phyloP scores from a whole-genome alignment of 345 rosid genomes.

The Syzygium oleosum region DNA sequence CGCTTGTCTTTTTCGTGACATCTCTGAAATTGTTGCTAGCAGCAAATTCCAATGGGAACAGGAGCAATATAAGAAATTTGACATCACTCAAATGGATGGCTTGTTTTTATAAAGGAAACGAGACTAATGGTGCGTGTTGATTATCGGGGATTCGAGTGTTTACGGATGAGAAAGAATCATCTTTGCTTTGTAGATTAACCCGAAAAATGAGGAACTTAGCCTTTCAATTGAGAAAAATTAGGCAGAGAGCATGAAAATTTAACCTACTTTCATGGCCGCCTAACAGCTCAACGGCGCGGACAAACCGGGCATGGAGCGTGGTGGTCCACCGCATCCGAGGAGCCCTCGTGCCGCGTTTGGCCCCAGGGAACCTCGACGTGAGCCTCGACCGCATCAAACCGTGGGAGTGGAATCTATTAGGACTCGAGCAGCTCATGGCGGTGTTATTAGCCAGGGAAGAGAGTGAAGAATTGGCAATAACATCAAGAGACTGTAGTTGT shows the following conservation, averaged over 20 bases:
- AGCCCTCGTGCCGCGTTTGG: slow-evolving; percentile 48
- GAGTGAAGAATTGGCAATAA: not conserved
- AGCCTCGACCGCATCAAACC: slow-evolving; percentile 43
- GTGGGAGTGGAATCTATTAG: slow-evolving; percentile 21
- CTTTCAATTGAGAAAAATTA: not conserved
- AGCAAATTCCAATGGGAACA: not conserved
- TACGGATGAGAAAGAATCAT: not conserved
- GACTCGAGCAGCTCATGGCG: slow-evolving; percentile 1
- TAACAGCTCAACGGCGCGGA: slow-evolving; percentile 92
- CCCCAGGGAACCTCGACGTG: slow-evolving; percentile 55
- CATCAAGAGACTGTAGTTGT: slow-evolving; percentile 3
- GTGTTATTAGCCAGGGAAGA: slow-evolving; percentile 3
- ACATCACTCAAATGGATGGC: not conserved
- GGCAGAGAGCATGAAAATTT: not conserved
- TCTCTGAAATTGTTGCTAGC: not conserved
- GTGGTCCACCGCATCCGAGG: slow-evolving; percentile 98
- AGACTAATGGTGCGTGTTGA: not conserved
- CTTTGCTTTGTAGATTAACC: not conserved
- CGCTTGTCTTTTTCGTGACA: not conserved
- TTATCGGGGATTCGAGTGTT: not conserved
- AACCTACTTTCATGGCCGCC: slow-evolving; percentile 98
- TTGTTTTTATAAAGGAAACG: not conserved
- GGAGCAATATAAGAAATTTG: not conserved
- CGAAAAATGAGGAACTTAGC: not conserved
- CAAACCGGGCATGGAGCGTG: slow-evolving; percentile 94